Conservation (phyloP, 2,329 filamentous ascomycete species). For the Chaetomiaceae sp. region DNA sequence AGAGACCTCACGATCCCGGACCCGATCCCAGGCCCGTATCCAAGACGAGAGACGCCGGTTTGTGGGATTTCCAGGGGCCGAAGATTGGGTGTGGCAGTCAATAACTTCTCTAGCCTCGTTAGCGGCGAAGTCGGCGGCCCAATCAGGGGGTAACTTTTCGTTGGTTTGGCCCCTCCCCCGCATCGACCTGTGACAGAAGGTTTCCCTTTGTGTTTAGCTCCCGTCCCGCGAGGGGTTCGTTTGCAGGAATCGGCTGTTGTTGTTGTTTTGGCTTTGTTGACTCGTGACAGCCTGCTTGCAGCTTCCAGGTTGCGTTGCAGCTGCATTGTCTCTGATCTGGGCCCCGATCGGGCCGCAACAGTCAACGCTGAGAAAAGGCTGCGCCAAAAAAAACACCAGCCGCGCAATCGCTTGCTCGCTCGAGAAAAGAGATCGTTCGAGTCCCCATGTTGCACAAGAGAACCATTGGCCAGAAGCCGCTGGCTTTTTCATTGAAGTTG, state of each 20-base stretch:
- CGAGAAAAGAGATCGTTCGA: not conserved
- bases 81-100: not conserved
- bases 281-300: constrained; percentile 19
- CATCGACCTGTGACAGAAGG: constrained; percentile 17
- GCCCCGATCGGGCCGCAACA: too few relatives aligned
- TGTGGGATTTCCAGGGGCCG: constrained; percentile 10
- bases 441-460: too few relatives aligned
- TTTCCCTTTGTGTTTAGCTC: constrained; percentile 19
- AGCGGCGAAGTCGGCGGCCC: not conserved
- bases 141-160: not conserved
- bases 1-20: not conserved
- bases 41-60: constrained; percentile 2
- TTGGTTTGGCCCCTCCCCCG: constrained; percentile 9
- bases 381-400: not conserved
- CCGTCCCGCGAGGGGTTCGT: constrained; percentile 5
- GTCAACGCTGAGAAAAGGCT: not conserved
- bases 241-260: constrained; percentile 1
- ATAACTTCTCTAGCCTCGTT: constrained; percentile 1
- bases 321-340: not conserved
- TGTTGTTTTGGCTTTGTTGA: constrained; percentile 1
- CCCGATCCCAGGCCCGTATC: not conserved
- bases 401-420: not conserved
- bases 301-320: constrained; percentile 7
- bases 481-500: not conserved
- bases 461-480: too few relatives aligned